phyloP scores from a whole-genome alignment of 176 grass and related monocot genomes.

The Zizania latifolia region DNA sequence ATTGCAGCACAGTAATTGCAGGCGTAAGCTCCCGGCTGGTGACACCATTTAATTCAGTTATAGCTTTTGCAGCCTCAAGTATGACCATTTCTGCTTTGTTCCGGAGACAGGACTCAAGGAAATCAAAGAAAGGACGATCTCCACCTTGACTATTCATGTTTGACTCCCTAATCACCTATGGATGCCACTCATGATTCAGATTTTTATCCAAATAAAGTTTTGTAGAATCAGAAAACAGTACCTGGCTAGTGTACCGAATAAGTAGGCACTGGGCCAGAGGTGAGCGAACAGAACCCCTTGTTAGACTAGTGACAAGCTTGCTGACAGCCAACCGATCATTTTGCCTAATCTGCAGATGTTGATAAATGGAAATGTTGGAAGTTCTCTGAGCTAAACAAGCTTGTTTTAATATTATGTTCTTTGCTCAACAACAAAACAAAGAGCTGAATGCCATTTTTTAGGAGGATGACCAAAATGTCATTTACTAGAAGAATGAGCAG shows the following conservation, averaged over 20 bases:
- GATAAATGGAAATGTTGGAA: not conserved
- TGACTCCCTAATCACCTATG: constrained; percentile 92
- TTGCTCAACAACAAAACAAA: not conserved
- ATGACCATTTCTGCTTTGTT: constrained; percentile 99
- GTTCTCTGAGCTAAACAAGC: not conserved
- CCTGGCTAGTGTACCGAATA: constrained; percentile 95
- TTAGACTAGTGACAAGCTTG: constrained; percentile 92
- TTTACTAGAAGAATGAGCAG: not conserved
- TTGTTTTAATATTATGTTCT: not conserved
- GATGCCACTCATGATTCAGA: constrained; percentile 16
- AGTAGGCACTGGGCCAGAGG: constrained; percentile 93
- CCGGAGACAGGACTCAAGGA: constrained; percentile 82
- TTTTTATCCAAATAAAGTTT: constrained; percentile 2
- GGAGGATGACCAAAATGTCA: not conserved
- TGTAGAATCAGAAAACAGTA: constrained; percentile 31
- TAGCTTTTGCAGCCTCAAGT: constrained; percentile 92
- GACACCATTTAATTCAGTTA: constrained; percentile 95
- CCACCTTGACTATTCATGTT: constrained; percentile 61
- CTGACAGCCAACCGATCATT: constrained; percentile 96
- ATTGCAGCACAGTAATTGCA: constrained; percentile 91
- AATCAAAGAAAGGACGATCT: constrained; percentile 95
- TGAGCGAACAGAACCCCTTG: constrained; percentile 90
- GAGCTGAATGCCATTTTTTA: not conserved
- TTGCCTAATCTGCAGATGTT: constrained; percentile 77
- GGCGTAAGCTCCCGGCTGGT: constrained; percentile 89